Percentiles rank a stretch among this genome's conserved stretches.
Conservation (phyloP, 73 alveolate genomes). For the Blepharisma japonicum region DNA sequence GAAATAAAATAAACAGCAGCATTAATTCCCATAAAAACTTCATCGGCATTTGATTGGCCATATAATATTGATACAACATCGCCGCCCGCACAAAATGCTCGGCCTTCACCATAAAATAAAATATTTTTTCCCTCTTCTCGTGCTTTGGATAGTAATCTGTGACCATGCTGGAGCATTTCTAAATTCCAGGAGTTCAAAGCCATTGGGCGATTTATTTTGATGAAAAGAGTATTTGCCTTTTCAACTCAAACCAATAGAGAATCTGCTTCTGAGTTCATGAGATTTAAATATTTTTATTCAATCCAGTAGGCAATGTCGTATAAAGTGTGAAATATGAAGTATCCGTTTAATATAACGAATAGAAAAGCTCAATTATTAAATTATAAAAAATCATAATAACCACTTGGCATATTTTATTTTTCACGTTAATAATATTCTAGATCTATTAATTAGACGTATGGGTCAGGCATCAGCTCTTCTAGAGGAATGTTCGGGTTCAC, state of each 20-base stretch:
- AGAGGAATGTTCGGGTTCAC: slow-evolving; percentile 45
- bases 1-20: background rate
- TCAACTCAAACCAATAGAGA: too few relatives aligned
- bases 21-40: background rate
- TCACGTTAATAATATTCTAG: too few relatives aligned
- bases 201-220: background rate
- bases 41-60: background rate
- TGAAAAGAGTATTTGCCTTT: too few relatives aligned
- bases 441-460: too few relatives aligned
- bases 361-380: too few relatives aligned
- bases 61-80: background rate
- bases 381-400: too few relatives aligned
- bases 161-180: background rate
- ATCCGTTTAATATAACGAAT: too few relatives aligned
- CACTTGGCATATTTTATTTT: too few relatives aligned
- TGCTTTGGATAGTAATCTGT: background rate
- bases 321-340: too few relatives aligned
- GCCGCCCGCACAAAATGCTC: background rate
- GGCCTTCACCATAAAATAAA: background rate
- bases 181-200: background rate
- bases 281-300: too few relatives aligned
- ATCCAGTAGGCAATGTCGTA: too few relatives aligned
- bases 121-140: background rate
- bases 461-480: slow-evolving; percentile 58
- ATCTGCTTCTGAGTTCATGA: too few relatives aligned